Evolutionary conservation across 1,139 yeast genomes (phyloP).

Genomic region (Petasospora rhodanensis): DNA sequence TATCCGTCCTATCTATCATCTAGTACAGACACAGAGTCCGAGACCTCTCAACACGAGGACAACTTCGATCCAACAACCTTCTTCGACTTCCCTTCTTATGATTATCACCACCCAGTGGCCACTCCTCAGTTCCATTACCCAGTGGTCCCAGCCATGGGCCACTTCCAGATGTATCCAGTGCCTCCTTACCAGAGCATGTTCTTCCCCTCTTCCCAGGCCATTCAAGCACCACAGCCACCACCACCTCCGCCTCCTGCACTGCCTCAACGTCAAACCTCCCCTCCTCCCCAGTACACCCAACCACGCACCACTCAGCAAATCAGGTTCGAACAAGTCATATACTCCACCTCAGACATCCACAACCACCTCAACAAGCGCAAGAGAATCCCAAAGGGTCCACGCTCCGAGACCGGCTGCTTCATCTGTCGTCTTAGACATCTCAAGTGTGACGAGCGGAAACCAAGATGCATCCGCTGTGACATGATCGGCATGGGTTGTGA

Average conservation of each 20-base stretch:
- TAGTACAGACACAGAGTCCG: constrained; percentile 1
- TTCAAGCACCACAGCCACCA: too few relatives aligned
- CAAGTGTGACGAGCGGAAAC: constrained; percentile 25
- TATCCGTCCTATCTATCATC: too few relatives aligned
- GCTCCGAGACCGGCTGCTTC: constrained; percentile 47
- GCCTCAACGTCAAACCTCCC: too few relatives aligned
- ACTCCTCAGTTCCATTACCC: too few relatives aligned
- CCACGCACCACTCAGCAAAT: not conserved
- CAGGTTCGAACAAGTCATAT: constrained; percentile 1
- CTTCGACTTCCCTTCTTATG: constrained; percentile 8
- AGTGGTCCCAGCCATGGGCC: too few relatives aligned
- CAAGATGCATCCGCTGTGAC: constrained; percentile 10
- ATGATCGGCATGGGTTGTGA: constrained; percentile 11
- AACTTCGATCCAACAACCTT: constrained; percentile 5
- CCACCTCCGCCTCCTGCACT: too few relatives aligned
- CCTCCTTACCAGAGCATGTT: too few relatives aligned
- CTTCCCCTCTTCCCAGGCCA: too few relatives aligned
- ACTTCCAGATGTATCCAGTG: too few relatives aligned
- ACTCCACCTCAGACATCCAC: not conserved
- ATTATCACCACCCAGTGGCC: not conserved
- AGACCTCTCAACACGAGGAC: too few relatives aligned
- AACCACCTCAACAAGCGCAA: constrained; percentile 1
- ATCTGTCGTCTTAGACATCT: constrained; percentile 47
- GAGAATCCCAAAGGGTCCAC: constrained; percentile 4
- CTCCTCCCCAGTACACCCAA: too few relatives aligned